phyloP scores from a whole-genome alignment of 129 eudicot genomes.

The Flaveria trinervia region DNA sequence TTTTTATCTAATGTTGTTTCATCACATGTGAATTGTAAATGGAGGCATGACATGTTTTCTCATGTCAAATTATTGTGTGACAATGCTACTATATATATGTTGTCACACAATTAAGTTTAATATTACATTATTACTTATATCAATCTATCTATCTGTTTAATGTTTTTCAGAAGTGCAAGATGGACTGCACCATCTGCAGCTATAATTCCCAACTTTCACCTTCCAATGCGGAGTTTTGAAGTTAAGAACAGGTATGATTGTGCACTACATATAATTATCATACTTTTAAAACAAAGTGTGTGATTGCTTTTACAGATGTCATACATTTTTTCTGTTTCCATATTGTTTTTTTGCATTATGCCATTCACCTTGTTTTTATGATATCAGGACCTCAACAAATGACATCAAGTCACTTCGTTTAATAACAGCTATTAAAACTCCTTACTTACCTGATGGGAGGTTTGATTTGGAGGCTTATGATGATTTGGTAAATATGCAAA shows the following conservation, averaged over 20 bases:
- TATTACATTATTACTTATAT: too few relatives aligned
- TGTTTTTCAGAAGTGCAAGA: constrained; percentile 37
- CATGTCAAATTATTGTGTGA: not conserved
- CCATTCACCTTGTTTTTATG: not conserved
- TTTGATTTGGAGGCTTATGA: constrained; percentile 73
- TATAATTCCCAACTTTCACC: constrained; percentile 55
- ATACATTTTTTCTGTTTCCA: not conserved
- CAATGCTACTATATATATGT: not conserved
- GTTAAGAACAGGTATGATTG: constrained; percentile 59
- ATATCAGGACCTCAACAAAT: constrained; percentile 54
- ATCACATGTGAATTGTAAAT: not conserved
- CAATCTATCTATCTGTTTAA: not conserved
- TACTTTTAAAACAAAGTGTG: not conserved
- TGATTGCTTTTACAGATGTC: not conserved
- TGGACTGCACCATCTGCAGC: constrained; percentile 67
- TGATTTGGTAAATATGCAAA: constrained; percentile 64
- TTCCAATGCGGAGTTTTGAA: constrained; percentile 79
- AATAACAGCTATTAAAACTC: constrained; percentile 70
- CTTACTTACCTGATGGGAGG: constrained; percentile 69
- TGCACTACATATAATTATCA: not conserved
- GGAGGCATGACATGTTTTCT: not conserved
- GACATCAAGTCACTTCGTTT: constrained; percentile 55
- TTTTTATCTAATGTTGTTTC: not conserved
- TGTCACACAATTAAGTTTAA: too few relatives aligned
- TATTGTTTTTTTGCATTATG: not conserved